phyloP scores from a whole-genome alignment of 352 stramenopile genomes.

The Sclerospora graminicola region DNA sequence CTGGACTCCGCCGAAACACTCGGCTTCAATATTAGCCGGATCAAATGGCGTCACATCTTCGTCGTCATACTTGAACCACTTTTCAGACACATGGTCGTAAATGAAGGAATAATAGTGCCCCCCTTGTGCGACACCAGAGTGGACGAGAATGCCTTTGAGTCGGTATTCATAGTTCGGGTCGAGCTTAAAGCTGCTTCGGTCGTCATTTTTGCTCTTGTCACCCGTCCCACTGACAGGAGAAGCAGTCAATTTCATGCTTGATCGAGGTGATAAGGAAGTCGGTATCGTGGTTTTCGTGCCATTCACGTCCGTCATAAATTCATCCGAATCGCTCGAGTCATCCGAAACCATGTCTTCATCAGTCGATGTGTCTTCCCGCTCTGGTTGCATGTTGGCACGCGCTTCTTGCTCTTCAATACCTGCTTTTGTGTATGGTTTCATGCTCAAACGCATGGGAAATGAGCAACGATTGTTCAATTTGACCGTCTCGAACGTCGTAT shows the following conservation, averaged over 20 bases:
- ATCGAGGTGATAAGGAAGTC: conserved; percentile 15
- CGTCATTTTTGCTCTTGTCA: conserved; percentile 10
- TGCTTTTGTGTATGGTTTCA: conserved; percentile 97
- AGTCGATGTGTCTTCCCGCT: conserved; percentile 25
- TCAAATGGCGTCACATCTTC: conserved; percentile 98
- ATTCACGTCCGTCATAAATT: conserved; percentile 51
- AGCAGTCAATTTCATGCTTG: conserved; percentile 14
- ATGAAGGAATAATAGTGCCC: conserved; percentile 98
- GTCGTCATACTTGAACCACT: conserved; percentile 99
- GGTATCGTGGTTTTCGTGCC: conserved; percentile 17
- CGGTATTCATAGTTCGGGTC: conserved; percentile 95
- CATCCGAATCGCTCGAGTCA: conserved; percentile 38
- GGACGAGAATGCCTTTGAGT: conserved; percentile 95
- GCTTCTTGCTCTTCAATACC: conserved; percentile 91
- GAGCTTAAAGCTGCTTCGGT: conserved; percentile 17
- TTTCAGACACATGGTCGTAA: conserved; percentile 81
- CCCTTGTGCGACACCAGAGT: conserved; percentile 96
- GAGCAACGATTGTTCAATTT: conserved; percentile 98
- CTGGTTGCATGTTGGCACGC: conserved; percentile 23
- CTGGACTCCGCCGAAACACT: conserved; percentile 98
- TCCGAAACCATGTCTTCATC: conserved; percentile 51
- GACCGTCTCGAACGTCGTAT: conserved; percentile 98
- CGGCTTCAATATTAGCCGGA: conserved; percentile 90
- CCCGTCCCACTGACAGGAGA: conserved; percentile 8
- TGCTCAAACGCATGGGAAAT: conserved; percentile 96